Conservation (phyloP, 2,329 filamentous ascomycete species). For the Pleoardoris graminearum region DNA sequence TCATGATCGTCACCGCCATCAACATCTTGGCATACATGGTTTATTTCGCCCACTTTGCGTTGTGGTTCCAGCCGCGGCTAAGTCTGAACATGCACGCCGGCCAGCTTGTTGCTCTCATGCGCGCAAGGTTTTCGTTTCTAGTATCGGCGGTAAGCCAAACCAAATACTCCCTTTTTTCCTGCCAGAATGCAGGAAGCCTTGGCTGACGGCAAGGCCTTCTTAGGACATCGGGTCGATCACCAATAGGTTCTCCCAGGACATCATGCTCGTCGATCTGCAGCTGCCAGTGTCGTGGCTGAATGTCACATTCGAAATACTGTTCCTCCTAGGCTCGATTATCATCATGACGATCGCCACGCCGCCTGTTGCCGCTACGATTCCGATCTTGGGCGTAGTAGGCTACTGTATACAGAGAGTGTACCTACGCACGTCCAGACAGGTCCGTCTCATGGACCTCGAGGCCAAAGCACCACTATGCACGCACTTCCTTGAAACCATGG, state of each 20-base stretch:
- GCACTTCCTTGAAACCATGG: constrained; percentile 54
- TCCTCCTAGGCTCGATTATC: constrained; percentile 27
- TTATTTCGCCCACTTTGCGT: constrained; percentile 14
- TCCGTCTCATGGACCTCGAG: constrained; percentile 57
- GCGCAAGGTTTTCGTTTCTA: constrained; percentile 21
- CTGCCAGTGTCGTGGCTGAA: constrained; percentile 34
- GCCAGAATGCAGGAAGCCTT: no score
- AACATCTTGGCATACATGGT: constrained; percentile 10
- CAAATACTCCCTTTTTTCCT: no score
- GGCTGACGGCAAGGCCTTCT: no score
- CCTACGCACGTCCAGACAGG: constrained; percentile 49
- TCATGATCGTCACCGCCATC: constrained; percentile 14
- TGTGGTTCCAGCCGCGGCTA: constrained; percentile 14
- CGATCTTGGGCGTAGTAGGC: constrained; percentile 50
- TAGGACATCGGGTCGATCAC: constrained; percentile 18
- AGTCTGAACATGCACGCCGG: constrained; percentile 17
- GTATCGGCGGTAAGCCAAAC: constrained; percentile 6
- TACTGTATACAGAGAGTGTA: constrained; percentile 52
- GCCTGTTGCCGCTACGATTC: constrained; percentile 13
- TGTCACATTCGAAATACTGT: constrained; percentile 28
- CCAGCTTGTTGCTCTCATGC: constrained; percentile 18
- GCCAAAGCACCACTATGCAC: constrained; percentile 52
- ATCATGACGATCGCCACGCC: constrained; percentile 32
- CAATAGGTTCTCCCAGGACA: constrained; percentile 50
- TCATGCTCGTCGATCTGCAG: constrained; percentile 46